Percentiles rank a stretch among this genome's conserved stretches.
Evolutionary conservation across 495 filamentous ascomycete species (phyloP).

Genomic region (Aspergillus hancockii): DNA sequence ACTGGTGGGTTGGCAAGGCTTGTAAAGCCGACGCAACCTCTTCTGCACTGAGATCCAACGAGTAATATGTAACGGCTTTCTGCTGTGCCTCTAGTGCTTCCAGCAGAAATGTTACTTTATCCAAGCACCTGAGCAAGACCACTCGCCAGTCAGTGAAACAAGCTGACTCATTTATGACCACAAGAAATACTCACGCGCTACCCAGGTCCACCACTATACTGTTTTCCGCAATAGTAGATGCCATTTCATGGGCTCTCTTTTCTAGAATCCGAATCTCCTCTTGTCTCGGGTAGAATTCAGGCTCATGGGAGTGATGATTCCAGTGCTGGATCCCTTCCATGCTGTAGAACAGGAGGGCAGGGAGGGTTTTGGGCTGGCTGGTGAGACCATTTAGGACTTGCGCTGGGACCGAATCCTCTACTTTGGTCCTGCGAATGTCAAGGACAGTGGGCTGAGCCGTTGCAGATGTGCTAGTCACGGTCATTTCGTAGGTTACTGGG

Average conservation of each 20-base stretch:
- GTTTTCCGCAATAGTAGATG: background rate
- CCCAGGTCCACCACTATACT: constrained; percentile 1
- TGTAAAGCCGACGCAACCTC: background rate
- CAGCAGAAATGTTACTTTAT: background rate
- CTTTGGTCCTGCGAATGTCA: background rate
- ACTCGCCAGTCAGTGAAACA: too few species aligned
- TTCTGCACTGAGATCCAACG: background rate
- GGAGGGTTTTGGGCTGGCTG: background rate
- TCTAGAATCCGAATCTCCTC: constrained; percentile 2
- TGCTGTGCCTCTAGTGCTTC: background rate
- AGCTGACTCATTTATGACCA: too few species aligned
- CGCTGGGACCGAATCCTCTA: background rate
- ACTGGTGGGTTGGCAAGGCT: background rate
- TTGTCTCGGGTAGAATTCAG: constrained; percentile 1
- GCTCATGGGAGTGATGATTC: background rate
- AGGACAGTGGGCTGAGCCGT: background rate
- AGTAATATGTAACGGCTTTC: background rate
- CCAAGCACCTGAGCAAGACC: constrained; percentile 2
- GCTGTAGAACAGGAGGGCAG: constrained; percentile 4
- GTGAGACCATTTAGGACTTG: background rate
- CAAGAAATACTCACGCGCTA: constrained; percentile 2
- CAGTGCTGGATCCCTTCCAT: constrained; percentile 6
- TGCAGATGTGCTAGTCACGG: too few species aligned
- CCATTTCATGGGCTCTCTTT: background rate
- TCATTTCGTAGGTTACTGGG: too few species aligned